Percentiles rank a stretch among this genome's conserved stretches.
phyloP scores from a whole-genome alignment of 129 eudicot genomes.

The Deinandra increscens region DNA sequence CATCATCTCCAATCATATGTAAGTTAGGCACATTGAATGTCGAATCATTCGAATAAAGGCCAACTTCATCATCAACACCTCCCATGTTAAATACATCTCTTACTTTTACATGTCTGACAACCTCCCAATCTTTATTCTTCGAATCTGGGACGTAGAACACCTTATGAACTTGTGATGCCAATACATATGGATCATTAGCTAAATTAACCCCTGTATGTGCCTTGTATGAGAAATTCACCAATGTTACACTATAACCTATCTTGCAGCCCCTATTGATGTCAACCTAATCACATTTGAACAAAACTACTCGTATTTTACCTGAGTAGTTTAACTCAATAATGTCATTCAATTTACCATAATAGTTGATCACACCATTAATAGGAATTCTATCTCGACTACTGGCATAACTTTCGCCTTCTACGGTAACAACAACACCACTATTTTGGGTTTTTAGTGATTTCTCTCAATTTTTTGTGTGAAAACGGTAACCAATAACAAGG shows the following conservation, averaged over 20 bases:
- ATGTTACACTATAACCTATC: neutral
- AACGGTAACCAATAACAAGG: neutral
- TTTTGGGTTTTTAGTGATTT: neutral
- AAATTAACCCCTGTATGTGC: neutral
- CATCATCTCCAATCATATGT: neutral
- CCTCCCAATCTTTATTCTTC: neutral
- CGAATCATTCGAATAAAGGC: neutral
- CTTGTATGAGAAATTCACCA: neutral
- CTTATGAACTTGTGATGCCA: conserved; percentile 15
- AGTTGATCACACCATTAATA: neutral
- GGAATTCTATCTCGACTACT: conserved; percentile 10
- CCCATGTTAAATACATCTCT: conserved; percentile 2
- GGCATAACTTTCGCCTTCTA: neutral
- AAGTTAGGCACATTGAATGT: neutral
- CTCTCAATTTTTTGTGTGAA: neutral
- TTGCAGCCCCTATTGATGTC: too few relatives aligned
- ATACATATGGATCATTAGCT: neutral
- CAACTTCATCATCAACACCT: neutral
- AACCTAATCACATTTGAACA: too few relatives aligned
- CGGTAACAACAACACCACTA: neutral
- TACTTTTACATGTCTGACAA: neutral
- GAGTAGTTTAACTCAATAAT: neutral
- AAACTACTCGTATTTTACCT: neutral
- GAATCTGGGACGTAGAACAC: neutral
- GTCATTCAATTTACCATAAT: conserved; percentile 10